These are phyloP conservation scores for Chromera velia DNA, from an alignment of 73 alveolate genomes.

Conservation along the genomic window DNA sequence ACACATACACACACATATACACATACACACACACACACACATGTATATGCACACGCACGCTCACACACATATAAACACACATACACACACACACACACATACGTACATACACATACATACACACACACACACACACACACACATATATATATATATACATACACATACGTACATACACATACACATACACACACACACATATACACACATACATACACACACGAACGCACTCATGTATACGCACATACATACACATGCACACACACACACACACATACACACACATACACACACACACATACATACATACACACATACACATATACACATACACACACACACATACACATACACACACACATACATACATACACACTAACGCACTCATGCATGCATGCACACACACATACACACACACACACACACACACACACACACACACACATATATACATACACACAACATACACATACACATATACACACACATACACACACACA, in stretches of 20 bases:
- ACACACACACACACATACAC: not conserved
- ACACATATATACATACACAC: too few relatives aligned
- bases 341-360: too few relatives aligned
- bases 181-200: not conserved
- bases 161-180: slow-evolving; percentile 3
- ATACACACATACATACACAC: not conserved
- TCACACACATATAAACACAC: not conserved
- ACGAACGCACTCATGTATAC: not conserved
- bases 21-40: not conserved
- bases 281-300: too few relatives aligned
- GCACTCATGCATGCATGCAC: too few relatives aligned
- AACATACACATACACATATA: too few relatives aligned
- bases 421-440: too few relatives aligned
- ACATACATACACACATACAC: too few relatives aligned
- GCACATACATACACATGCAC: not conserved
- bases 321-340: too few relatives aligned
- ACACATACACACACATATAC: not conserved
- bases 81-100: not conserved
- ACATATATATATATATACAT: not conserved
- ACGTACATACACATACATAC: not conserved
- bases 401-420: too few relatives aligned
- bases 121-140: slow-evolving; percentile 3
- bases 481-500: too few relatives aligned
- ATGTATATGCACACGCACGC: not conserved
- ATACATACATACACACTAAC: too few relatives aligned